A percentile compares a stretch with the other conserved stretches of the same genome.
These are phyloP conservation scores for Albophoma yamanashiensis DNA, from an alignment of 2,329 filamentous ascomycete species.

Conservation along the genomic window DNA sequence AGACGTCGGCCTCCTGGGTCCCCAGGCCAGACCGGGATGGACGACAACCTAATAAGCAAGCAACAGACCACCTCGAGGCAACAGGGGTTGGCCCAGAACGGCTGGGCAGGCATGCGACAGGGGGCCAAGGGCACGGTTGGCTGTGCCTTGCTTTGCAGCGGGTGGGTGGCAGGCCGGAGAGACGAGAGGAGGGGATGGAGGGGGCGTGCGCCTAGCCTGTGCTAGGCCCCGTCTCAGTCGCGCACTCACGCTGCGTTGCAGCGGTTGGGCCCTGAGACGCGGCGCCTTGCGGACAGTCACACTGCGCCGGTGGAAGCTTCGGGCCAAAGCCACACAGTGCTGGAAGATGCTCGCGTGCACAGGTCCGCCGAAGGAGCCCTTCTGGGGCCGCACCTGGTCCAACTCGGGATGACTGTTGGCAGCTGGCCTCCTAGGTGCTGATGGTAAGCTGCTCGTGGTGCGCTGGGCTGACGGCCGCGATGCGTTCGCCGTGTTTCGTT, in stretches of 20 bases:
- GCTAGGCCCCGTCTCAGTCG: not conserved
- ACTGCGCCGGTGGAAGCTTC: constrained; percentile 5
- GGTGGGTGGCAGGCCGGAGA: not conserved
- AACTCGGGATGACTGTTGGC: not conserved
- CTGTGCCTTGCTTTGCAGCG: not conserved
- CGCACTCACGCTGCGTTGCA: not conserved
- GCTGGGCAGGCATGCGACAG: constrained; percentile 14
- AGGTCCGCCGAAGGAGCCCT: constrained; percentile 1
- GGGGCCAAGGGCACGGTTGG: constrained; percentile 3
- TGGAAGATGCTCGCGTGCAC: constrained; percentile 3
- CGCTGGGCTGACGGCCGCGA: not conserved
- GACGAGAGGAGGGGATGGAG: not conserved
- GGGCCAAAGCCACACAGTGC: constrained; percentile 10
- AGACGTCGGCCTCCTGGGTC: not conserved
- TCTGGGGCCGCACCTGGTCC: not conserved
- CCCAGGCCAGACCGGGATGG: not conserved
- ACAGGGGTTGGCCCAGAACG: constrained; percentile 3
- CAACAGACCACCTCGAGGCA: not conserved
- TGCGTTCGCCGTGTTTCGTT: not conserved
- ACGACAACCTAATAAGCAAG: not conserved
- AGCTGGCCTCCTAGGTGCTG: not conserved
- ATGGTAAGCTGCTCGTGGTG: not conserved
- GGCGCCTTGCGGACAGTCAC: not conserved
- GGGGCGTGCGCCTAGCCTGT: not conserved
- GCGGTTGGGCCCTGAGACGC: not conserved